A percentile compares a stretch with the other conserved stretches of the same genome.
Evolutionary conservation across 1,284 basidiomycete genomes (phyloP).

Genomic region (Cryptococcus hybrid): DNA sequence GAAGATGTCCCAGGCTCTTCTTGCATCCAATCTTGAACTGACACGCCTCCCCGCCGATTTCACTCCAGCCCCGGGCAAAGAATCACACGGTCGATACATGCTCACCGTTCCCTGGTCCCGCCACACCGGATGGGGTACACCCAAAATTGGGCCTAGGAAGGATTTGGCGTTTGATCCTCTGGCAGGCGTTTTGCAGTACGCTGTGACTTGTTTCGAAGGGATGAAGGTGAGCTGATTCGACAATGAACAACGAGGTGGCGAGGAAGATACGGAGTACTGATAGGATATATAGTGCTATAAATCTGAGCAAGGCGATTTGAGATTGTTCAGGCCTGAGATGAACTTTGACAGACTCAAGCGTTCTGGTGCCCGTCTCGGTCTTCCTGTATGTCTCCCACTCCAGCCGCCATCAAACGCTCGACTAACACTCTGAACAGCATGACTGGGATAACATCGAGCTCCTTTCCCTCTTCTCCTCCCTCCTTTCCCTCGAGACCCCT

Average conservation of each 20-base stretch:
- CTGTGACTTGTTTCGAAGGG: slow-evolving; percentile 49
- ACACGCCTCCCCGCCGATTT: slow-evolving; percentile 36
- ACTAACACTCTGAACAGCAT: slow-evolving; percentile 13
- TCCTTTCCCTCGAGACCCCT: slow-evolving; percentile 16
- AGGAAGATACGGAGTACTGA: no score
- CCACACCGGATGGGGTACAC: slow-evolving; percentile 44
- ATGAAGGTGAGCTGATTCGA: slow-evolving; percentile 39
- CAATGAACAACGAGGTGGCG: not conserved
- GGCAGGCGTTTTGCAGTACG: slow-evolving; percentile 45
- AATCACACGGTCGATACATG: slow-evolving; percentile 38
- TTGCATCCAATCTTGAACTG: slow-evolving; percentile 38
- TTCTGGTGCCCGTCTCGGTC: slow-evolving; percentile 41
- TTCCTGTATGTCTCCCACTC: slow-evolving; percentile 32
- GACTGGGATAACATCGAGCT: slow-evolving; percentile 47
- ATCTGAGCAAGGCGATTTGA: slow-evolving; percentile 36
- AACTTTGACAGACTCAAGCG: slow-evolving; percentile 47
- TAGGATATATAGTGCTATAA: slow-evolving; percentile 41
- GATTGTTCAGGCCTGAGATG: slow-evolving; percentile 42
- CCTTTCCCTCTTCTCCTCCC: slow-evolving; percentile 26
- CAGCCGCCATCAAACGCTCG: not conserved
- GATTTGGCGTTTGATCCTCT: slow-evolving; percentile 42
- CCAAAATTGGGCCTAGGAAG: slow-evolving; percentile 36
- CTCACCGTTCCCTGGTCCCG: slow-evolving; percentile 39
- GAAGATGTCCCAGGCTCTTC: slow-evolving; percentile 11
- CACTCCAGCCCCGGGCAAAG: slow-evolving; percentile 27